Evolutionary conservation across 1,139 yeast species (phyloP).

Genomic region (Scheffersomyces segobiensis): DNA sequence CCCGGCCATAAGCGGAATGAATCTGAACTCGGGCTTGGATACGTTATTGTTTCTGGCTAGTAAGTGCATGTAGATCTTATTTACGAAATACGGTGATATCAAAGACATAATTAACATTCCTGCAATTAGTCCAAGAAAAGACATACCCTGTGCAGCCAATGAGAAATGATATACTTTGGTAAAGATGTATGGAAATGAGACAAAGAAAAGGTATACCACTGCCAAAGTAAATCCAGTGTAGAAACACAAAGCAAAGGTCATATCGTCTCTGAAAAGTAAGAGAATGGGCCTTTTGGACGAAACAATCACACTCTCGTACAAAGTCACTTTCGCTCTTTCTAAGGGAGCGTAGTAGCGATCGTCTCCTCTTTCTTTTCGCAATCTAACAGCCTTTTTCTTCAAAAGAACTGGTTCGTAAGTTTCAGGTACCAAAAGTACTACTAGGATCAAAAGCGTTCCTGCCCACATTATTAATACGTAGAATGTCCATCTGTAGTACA

Average conservation of each 20-base stretch:
- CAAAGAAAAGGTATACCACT: conserved; percentile 61
- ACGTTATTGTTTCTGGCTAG: background rate
- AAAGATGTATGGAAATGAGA: conserved; percentile 61
- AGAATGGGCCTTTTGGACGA: conserved; percentile 56
- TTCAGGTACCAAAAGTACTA: conserved; percentile 21
- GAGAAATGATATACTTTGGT: conserved; percentile 45
- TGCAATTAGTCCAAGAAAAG: conserved; percentile 52
- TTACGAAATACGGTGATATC: background rate
- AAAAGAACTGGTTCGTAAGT: conserved; percentile 20
- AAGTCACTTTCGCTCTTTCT: conserved; percentile 30
- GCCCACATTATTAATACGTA: conserved; percentile 26
- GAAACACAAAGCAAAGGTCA: conserved; percentile 60
- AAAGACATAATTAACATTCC: conserved; percentile 37
- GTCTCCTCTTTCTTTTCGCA: conserved; percentile 17
- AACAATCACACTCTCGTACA: conserved; percentile 30
- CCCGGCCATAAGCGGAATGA: background rate
- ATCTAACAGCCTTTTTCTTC: conserved; percentile 14
- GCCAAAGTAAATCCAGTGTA: conserved; percentile 64
- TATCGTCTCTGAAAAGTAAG: conserved; percentile 56
- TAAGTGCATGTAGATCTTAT: background rate
- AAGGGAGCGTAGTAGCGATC: conserved; percentile 46
- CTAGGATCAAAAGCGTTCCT: conserved; percentile 13
- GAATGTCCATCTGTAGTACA: conserved; percentile 28
- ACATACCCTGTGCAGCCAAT: conserved; percentile 40
- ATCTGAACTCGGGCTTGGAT: conserved; percentile 1